Base-by-base conservation (phyloP, 805 yeast species). In the Candida verbasci region DNA sequence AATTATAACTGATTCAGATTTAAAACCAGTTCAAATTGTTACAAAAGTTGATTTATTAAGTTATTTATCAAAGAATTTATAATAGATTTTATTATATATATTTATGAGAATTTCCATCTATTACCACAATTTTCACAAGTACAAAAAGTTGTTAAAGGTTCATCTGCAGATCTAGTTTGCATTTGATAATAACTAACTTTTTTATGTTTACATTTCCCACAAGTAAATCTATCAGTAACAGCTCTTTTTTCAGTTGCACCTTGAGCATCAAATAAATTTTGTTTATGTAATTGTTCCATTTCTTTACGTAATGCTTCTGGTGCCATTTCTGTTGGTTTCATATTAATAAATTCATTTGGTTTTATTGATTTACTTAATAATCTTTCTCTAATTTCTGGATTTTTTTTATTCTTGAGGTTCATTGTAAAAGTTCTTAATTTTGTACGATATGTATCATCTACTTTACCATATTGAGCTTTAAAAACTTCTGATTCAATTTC, bases 151-250 rank as follows among this genome's bases (percentile, higher is more conserved):
- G 98, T 93, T 53, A 93, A 75, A 41, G 98, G 98, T 64, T 93
- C 98, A 77, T 93, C 98, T 14, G 98, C 98, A 40, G 96, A 86
- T 63, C 98, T 75, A 23, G 98, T 93, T 70, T 93, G 98, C 82
- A 93, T 76, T 67, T 93, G 98, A 62, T 89, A 91, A 60, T 93
- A 93, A 49, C 95, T 84, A 28, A 93, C 98, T 69, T 87, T 88
- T 73, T 89, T 88, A 59, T 88, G 91, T 64, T 91, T 93, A 76
- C 98, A 93, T 61, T 91, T 93, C 34, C 97, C 97, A 65, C 98
- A 93, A 1, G 95, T 83, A 60, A 93, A 93, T 60, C 97, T 74
- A 60, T 91, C 97, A 6, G 98, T 93, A 25, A 87, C 88, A 1
- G 97, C 95, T 50, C 97, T 76, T 68, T 88, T 87, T 52, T 91